Percentiles rank a stretch among this genome's conserved stretches.
These are phyloP conservation scores for Salvia rosmarinus DNA, from an alignment of 257 asterid species.

Conservation along the genomic window DNA sequence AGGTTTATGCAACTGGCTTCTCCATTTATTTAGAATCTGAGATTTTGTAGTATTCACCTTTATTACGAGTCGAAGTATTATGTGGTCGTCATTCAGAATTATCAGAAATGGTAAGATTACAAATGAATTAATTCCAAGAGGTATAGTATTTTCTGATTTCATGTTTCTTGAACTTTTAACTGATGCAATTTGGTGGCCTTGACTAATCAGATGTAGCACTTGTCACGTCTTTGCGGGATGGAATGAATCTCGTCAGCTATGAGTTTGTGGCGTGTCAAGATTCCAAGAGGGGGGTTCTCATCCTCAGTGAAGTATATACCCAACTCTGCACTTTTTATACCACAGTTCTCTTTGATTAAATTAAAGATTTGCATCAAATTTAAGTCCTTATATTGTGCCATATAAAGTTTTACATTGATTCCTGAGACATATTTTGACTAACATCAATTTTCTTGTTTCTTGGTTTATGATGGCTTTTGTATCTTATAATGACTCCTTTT, in stretches of 20 bases:
- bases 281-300: slow-evolving; percentile 86
- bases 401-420: slow-evolving; percentile 2
- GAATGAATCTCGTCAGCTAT: slow-evolving; percentile 99
- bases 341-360: slow-evolving; percentile 3
- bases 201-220: slow-evolving; percentile 83
- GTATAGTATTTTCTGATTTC: slow-evolving; percentile 22
- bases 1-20: slow-evolving; percentile 4
- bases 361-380: slow-evolving; percentile 6
- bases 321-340: slow-evolving; percentile 22
- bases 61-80: not conserved
- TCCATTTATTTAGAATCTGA: not conserved
- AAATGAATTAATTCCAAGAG: not conserved
- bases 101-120: not conserved
- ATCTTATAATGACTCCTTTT: slow-evolving; percentile 28
- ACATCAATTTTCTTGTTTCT: not conserved
- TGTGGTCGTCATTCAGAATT: not conserved
- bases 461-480: slow-evolving; percentile 14
- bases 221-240: slow-evolving; percentile 95
- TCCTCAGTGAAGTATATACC: slow-evolving; percentile 81
- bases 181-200: slow-evolving; percentile 34
- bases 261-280: slow-evolving; percentile 99
- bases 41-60: too few species aligned
- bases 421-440: slow-evolving; percentile 19
- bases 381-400: slow-evolving; percentile 25
- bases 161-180: slow-evolving; percentile 17